A percentile compares a stretch with the other conserved stretches of the same genome.
These are phyloP conservation scores for Shiraia sp. DNA, from an alignment of 2,329 filamentous ascomycete species.

Conservation along the genomic window DNA sequence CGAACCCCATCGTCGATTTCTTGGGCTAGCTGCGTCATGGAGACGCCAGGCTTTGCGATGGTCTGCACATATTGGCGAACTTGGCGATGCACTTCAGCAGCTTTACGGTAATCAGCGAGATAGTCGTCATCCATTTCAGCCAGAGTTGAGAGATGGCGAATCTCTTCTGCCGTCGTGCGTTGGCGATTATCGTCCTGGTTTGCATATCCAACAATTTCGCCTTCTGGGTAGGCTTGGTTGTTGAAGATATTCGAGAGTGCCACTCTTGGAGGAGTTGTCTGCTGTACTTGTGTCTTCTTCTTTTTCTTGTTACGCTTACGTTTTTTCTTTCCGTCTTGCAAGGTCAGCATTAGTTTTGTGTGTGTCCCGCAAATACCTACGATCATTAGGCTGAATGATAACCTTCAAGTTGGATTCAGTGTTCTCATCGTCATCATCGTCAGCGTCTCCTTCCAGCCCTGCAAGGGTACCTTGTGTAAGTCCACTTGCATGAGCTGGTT, in stretches of 20 bases:
- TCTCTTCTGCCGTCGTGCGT: conserved; percentile 80
- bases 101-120: conserved; percentile 77
- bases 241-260: conserved; percentile 72
- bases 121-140: conserved; percentile 77
- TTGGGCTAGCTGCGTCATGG: conserved; percentile 76
- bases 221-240: conserved; percentile 69
- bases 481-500: conserved; percentile 40
- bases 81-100: conserved; percentile 83
- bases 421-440: conserved; percentile 53
- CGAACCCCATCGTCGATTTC: conserved; percentile 81
- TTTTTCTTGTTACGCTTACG: conserved; percentile 69
- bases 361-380: conserved; percentile 1
- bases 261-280: conserved; percentile 75
- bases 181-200: conserved; percentile 69
- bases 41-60: conserved; percentile 76
- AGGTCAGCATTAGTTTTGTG: conserved; percentile 8
- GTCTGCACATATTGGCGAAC: conserved; percentile 80
- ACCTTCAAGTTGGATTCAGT: conserved; percentile 37
- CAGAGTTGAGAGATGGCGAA: conserved; percentile 65
- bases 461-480: conserved; percentile 43
- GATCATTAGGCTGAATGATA: conserved; percentile 22
- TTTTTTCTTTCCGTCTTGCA: conserved; percentile 70
- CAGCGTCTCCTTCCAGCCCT: conserved; percentile 53
- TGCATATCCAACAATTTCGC: conserved; percentile 73
- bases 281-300: conserved; percentile 68